A percentile compares a stretch with the other conserved stretches of the same genome.
Evolutionary conservation across 768 basidiomycete genomes (phyloP).

Genomic region (Multifurca ochricompacta): DNA sequence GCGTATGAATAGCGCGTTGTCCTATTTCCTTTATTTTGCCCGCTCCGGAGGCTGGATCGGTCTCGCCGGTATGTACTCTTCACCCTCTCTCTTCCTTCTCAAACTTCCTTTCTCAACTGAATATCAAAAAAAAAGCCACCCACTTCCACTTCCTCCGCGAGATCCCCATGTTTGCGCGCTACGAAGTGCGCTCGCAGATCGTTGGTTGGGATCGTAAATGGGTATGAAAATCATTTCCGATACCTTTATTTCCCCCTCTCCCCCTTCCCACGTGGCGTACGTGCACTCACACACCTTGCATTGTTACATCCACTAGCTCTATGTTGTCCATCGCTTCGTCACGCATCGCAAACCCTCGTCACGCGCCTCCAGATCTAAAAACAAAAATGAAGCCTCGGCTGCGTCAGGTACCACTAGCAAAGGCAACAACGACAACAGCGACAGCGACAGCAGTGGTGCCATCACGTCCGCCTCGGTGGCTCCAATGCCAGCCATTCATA

Average conservation of each 20-base stretch:
- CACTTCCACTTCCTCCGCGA: constrained; percentile 65
- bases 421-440: background rate
- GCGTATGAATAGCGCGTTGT: constrained; percentile 39
- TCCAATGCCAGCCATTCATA: constrained; percentile 8
- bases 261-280: background rate
- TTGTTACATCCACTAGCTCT: constrained; percentile 41
- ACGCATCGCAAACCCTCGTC: constrained; percentile 37
- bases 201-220: constrained; percentile 74
- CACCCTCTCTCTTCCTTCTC: too few relatives aligned
- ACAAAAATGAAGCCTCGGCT: constrained; percentile 26
- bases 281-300: background rate
- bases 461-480: background rate
- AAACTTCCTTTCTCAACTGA: background rate
- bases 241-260: too few relatives aligned
- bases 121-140: constrained; percentile 36
- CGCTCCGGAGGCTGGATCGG: constrained; percentile 54
- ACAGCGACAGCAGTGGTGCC: constrained; percentile 4
- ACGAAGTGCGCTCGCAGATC: constrained; percentile 51
- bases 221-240: constrained; percentile 37
- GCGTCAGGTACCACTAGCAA: constrained; percentile 26
- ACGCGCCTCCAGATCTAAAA: constrained; percentile 15
- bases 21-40: constrained; percentile 49
- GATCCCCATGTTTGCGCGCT: constrained; percentile 53
- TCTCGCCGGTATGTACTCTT: constrained; percentile 39
- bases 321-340: constrained; percentile 55